Base-by-base conservation (phyloP, 345 rosid species). In the Ailanthus altissimus region DNA sequence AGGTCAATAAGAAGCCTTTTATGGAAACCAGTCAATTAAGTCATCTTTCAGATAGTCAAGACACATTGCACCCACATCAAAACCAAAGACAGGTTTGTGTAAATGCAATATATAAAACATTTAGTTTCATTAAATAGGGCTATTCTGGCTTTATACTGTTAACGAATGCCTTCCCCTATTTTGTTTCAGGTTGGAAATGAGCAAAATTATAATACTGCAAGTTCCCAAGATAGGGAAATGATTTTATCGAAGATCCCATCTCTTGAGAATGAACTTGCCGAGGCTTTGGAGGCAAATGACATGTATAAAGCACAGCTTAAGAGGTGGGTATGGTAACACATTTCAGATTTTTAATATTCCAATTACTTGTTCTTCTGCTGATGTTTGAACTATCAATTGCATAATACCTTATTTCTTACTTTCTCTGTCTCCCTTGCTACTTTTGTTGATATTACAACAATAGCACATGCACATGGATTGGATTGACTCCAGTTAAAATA, bases 201-300 rank as follows among this genome's bases (percentile, higher is more conserved):
- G 47, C 59, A 73, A 47, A 57, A 74, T 53, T 68, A 21, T 76
- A 56, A 67, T 57, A 18, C 59, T 42, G 80, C 70, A 67, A 74
- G 69, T 57, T 75, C 78, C 15, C 73, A 63, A 47, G 77, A 36
- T 70, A 63, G 5, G 8, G 85, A 70, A 56, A 53, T 23, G 47
- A 85, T 84, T 67, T 69, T 70, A 61, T 81, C 83, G 61, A 87
- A 89, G 82, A 80, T 88, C 58, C 85, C 78, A 64, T 73, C 28
- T 56, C 92, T 88, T 49, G 87, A 89, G 84, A 80, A 71, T 70
- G 86, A 88, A 77, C 78, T 90, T 53, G 89, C 87, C 0, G 90
- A 89, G 77, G 90, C 89, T 47, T 40, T 81, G 77, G 88, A 89
- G 81, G 88, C 94, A 79, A 87, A 86, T 74, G 82, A 79, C 75